Conservation (phyloP, 345 rosid genomes). For the Geranium brycei region DNA sequence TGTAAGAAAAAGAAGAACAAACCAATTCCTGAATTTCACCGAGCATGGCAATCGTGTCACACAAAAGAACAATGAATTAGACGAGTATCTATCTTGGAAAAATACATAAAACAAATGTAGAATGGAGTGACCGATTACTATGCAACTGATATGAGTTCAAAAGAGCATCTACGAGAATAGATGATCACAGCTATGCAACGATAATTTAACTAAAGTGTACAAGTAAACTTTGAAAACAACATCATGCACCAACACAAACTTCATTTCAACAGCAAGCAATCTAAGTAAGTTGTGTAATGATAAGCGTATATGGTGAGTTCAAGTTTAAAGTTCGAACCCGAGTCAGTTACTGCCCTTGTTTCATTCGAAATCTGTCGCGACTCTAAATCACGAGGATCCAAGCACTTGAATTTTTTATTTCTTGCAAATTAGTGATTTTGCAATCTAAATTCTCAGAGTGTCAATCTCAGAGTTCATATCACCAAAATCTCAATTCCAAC, state of each 20-base stretch:
- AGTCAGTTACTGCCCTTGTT: no score
- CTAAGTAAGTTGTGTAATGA: neutral
- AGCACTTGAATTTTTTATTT: no score
- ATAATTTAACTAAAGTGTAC: neutral
- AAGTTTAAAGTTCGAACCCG: no score
- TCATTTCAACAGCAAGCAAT: neutral
- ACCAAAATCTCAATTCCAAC: neutral
- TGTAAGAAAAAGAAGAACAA: neutral
- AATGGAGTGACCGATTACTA: constrained; percentile 8
- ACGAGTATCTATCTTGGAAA: neutral
- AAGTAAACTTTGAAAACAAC: neutral
- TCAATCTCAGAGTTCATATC: no score
- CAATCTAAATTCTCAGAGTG: no score
- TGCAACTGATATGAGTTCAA: constrained; percentile 39
- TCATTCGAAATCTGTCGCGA: neutral
- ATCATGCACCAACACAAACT: neutral
- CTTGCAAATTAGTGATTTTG: no score
- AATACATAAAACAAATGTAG: neutral
- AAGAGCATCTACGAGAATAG: constrained; percentile 28
- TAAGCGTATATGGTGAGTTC: no score
- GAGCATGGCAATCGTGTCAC: no score
- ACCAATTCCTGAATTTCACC: neutral
- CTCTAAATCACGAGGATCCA: no score
- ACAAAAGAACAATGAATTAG: no score
- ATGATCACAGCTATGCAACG: constrained; percentile 2